Evolutionary conservation across 73 alveolate species (phyloP), one percentile per base, ranked within the genome.

Genomic region (Tetrahymena thermophila): DNA sequence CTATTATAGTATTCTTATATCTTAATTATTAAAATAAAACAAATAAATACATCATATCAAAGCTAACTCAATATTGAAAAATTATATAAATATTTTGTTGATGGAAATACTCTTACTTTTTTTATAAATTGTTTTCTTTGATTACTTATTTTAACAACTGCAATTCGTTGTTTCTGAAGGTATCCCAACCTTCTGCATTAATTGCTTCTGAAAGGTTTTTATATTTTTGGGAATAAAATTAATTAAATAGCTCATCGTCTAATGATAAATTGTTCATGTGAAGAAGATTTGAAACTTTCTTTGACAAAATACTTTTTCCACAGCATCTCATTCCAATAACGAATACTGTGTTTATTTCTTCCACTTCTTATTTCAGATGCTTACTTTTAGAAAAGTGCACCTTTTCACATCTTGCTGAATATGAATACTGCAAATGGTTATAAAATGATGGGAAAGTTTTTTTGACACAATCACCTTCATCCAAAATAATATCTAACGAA

Each of bases 281-380:
- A 31, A 95, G 83, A 35, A 56, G 34, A 25, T 96, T 31, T 34
- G 94, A 94, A 28, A 84, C 35, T 44, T 89, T 35, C 40, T 94
- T 94, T 25, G 96, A 44, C 9, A 96, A 83, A 10, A 95, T 84
- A 23, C 94, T 96, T 37, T 96, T 96, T 43, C 98, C 98, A 23
- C 96, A 94, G 21, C 96, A 94, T 50, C 97, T 95, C 98, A 96
- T 96, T 16, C 98, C 98, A n/a, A 96, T 57, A 14, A 96, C 31
- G 85, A 50, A 85, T 11, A 95, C 21, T 17, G 96, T 94, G 43
- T 95, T 94, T 35, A 57, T 40, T n/a, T 71, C 35, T 28, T 84
- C 94, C 43, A 35, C 16, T 21, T 94, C 85, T 16, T 44, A 71
- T 25, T 38, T 84, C 56, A 94, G 38, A 85, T 43, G 56, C 55